These are phyloP conservation scores for Amaranthus hypochondriacus DNA, from an alignment of 148 eudicot genomes.

Conservation along the genomic window DNA sequence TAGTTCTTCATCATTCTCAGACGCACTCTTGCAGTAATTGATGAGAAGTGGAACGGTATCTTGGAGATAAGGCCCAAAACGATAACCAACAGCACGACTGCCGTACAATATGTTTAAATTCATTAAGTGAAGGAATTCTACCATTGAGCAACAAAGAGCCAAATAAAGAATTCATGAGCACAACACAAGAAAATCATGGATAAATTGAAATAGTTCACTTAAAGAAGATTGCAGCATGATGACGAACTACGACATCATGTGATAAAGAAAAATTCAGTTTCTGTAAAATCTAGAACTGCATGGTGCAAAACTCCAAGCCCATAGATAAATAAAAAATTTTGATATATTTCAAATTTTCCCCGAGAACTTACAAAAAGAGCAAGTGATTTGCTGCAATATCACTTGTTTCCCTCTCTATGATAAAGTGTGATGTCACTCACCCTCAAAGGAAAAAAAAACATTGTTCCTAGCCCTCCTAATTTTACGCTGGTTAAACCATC, in stretches of 20 bases:
- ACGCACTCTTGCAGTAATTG: constrained; percentile 74
- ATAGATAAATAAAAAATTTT: too few species aligned
- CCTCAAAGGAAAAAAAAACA: too few species aligned
- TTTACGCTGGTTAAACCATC: too few species aligned
- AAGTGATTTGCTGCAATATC: too few species aligned
- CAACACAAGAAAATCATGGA: not conserved
- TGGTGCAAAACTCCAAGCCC: too few species aligned
- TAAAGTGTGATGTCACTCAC: too few species aligned
- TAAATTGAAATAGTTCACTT: not conserved
- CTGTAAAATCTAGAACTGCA: too few species aligned
- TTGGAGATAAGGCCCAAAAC: constrained; percentile 91
- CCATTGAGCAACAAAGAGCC: not conserved
- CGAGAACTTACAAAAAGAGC: too few species aligned
- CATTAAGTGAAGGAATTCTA: constrained; percentile 6
- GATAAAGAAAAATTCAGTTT: too few species aligned
- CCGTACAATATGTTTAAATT: constrained; percentile 4
- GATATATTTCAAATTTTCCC: too few species aligned
- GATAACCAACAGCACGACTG: constrained; percentile 96
- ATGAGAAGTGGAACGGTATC: constrained; percentile 83
- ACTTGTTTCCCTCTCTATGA: too few species aligned
- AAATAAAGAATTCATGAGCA: not conserved
- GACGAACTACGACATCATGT: not conserved
- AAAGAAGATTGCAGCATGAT: not conserved
- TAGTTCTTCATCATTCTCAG: constrained; percentile 98
- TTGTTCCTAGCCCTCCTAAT: too few species aligned